A percentile compares a stretch with the other conserved stretches of the same genome.
phyloP scores from a whole-genome alignment of 1,284 basidiomycete species.

The Sanghuangporus weigelae region DNA sequence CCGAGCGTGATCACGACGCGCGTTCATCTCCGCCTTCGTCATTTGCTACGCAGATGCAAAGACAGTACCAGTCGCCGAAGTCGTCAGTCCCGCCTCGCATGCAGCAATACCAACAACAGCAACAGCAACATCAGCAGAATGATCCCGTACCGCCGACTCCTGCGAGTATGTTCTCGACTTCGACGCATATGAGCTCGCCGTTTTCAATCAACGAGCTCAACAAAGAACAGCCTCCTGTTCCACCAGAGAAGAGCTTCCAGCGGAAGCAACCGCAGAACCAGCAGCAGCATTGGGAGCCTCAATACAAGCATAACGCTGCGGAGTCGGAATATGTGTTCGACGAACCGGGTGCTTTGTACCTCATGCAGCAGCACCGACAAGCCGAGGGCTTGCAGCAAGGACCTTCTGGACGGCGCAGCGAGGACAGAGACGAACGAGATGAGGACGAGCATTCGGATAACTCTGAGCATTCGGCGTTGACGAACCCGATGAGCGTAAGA shows the following conservation, averaged over 20 bases:
- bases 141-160: slow-evolving; percentile 7
- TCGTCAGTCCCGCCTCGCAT: background rate
- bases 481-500: slow-evolving; percentile 34
- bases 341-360: slow-evolving; percentile 57
- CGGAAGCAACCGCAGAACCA: background rate
- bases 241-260: slow-evolving; percentile 8
- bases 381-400: slow-evolving; percentile 30
- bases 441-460: slow-evolving; percentile 3
- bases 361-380: slow-evolving; percentile 52
- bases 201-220: slow-evolving; percentile 13
- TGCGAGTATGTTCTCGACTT: slow-evolving; percentile 1
- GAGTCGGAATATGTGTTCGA: slow-evolving; percentile 32
- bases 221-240: slow-evolving; percentile 9
- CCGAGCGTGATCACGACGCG: slow-evolving; percentile 10
- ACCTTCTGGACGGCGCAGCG: background rate
- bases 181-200: slow-evolving; percentile 16
- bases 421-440: background rate
- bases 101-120: background rate
- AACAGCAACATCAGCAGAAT: background rate
- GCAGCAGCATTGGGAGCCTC: slow-evolving; percentile 18
- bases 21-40: background rate
- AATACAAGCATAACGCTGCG: slow-evolving; percentile 17
- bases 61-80: background rate
- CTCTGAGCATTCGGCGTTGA: slow-evolving; percentile 14
- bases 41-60: background rate